phyloP scores from a whole-genome alignment of 2,329 filamentous ascomycete species.

The Apiospora malaysiana region DNA sequence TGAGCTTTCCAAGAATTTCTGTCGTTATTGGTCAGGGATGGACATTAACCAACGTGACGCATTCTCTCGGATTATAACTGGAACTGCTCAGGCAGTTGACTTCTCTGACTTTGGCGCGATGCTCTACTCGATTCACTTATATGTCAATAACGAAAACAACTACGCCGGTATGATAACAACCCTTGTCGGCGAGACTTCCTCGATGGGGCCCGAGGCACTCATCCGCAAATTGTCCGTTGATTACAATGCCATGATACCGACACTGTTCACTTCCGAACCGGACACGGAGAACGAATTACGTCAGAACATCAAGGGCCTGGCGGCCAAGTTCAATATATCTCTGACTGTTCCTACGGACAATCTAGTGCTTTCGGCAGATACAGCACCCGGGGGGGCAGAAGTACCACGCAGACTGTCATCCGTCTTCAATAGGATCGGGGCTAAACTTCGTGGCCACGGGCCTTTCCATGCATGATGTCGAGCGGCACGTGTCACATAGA shows the following conservation, averaged over 20 bases:
- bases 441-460: too few species aligned
- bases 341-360: neutral
- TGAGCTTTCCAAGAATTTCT: neutral
- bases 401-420: too few species aligned
- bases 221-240: neutral
- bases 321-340: neutral
- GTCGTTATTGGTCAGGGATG: neutral
- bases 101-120: neutral
- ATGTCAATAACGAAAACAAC: too few species aligned
- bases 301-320: neutral
- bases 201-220: neutral
- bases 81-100: neutral
- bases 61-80: neutral
- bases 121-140: neutral
- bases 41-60: neutral
- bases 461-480: too few species aligned
- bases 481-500: too few species aligned
- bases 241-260: neutral
- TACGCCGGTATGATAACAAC: neutral
- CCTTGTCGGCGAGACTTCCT: neutral
- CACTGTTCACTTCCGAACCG: neutral
- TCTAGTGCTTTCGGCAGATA: neutral
- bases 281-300: neutral
- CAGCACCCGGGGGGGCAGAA: too few species aligned
- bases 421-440: too few species aligned